Evolutionary conservation across 2,329 filamentous ascomycete species (phyloP), one percentile per base, ranked within the genome.

Genomic region (Pseudocercospora vitis): DNA sequence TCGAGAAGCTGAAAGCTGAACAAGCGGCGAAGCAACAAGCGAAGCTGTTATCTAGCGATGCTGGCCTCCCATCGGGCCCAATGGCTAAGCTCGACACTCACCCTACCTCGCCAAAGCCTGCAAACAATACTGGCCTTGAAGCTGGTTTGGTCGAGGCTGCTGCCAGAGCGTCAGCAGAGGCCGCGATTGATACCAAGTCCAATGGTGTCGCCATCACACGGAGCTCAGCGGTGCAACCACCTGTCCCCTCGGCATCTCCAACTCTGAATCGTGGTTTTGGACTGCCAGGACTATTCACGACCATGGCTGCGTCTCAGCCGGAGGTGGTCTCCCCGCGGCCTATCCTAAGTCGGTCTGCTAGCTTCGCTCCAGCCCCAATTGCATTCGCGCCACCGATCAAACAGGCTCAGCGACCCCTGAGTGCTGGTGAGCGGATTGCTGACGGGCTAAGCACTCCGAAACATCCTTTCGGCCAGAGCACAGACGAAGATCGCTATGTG

Each of bases 1-100:
- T 95, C 66, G 88, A 90, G 55, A 86, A 86, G 18, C 73, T 94
- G 18, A 83, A 84, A 61, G 67, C 64, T 3, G 55, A 62, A 37
- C 62, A 59, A 31, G 63, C 65, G 35, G 59, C 62, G 24, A 60
- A 57, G 48, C 52, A 56, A 46, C 55, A 49, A 14, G 42, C 39
- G n/a, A 58, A 53, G 46, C 46, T 45, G n/a, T n/a, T n/a, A 28
- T 55, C 61, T 18, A 61, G 50, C 18, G 52, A 57, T 23, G 48
- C 45, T 11, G 31, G 44, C 12, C 31, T 26, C 2, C 31, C 45
- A 2, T 56, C 58, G 9, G 61, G 50, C 21, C 47, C 39, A 14
- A 26, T 26, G 21, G n/a, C 12, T 3, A 33, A 40, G 32, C 16
- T 23, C 9, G 47, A 33, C 16, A 23, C 14, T 23, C 35, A 28